These are phyloP conservation scores for Tolypocladium endophyticum DNA, from an alignment of 2,329 filamentous ascomycete genomes.

Conservation along the genomic window DNA sequence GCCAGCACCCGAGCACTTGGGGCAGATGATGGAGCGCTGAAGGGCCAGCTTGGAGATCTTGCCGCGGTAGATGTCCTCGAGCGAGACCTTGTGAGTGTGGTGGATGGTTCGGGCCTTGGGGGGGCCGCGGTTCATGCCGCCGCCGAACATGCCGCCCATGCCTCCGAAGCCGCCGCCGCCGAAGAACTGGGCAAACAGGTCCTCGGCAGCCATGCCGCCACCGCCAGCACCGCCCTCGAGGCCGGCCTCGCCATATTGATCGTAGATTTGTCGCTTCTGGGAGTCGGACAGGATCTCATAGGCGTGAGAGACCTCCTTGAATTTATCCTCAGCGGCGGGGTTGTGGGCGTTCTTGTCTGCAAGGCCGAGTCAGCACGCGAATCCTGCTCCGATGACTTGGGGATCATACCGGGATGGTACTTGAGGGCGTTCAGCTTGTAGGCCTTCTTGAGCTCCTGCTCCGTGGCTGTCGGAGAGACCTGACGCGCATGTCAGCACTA, in stretches of 20 bases:
- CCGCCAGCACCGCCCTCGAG: slow-evolving; percentile 76
- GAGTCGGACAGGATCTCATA: slow-evolving; percentile 91
- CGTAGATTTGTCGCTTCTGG: slow-evolving; percentile 86
- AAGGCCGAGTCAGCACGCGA: slow-evolving; percentile 6
- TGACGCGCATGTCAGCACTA: slow-evolving; percentile 25
- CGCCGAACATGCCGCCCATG: slow-evolving; percentile 68
- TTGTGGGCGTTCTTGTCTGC: slow-evolving; percentile 94
- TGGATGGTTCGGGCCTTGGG: slow-evolving; percentile 89
- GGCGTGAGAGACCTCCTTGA: slow-evolving; percentile 93
- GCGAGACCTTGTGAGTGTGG: slow-evolving; percentile 94
- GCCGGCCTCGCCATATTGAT: slow-evolving; percentile 95
- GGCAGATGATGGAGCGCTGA: slow-evolving; percentile 94
- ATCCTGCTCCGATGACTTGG: no score
- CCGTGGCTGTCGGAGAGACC: slow-evolving; percentile 70
- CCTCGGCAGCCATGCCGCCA: slow-evolving; percentile 87
- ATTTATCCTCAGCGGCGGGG: slow-evolving; percentile 88
- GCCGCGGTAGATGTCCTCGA: slow-evolving; percentile 96
- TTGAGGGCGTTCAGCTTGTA: slow-evolving; percentile 79
- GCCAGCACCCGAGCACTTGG: slow-evolving; percentile 85
- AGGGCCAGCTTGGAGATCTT: slow-evolving; percentile 96
- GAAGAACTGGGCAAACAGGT: slow-evolving; percentile 96
- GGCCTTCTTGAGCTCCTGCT: slow-evolving; percentile 81
- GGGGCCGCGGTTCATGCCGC: slow-evolving; percentile 69
- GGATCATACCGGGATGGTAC: slow-evolving; percentile 69
- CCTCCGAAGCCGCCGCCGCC: slow-evolving; percentile 56